Base-by-base conservation (phyloP, 108 stramenopile species). In the Cyclotella atomus region DNA sequence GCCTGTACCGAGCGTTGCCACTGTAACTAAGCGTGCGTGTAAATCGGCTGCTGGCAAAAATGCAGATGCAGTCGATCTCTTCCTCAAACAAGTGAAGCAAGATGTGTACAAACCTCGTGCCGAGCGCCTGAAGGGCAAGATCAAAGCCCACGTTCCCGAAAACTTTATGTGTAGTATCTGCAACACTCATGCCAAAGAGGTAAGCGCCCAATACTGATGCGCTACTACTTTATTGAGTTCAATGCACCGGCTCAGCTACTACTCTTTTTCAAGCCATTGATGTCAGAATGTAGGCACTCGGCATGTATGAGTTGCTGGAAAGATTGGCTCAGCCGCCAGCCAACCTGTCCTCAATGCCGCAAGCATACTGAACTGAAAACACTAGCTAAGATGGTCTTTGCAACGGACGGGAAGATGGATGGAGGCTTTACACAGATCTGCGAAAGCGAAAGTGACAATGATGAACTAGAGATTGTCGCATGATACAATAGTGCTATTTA, bases 321-420 rank as follows among this genome's bases (percentile, higher is more conserved):
- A 52, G 41, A 68, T 19, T 95, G 94, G 94, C 76, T 95, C n/a
- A 52, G 73, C 8, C 77, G 82, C 24, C 71, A 70, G 20, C 44
- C 54, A 23, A 86, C 87, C 14, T 95, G 94, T 63, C 87, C 90
- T 7, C 50, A 32, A 25, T 95, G 94, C 55, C 66, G 91, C 50
- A 49, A 66, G 20, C 54, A 73, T 3, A 73, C 75, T 20, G 47
- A 47, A 38, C 75, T 81, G 68, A 70, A 81, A 53, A 43, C 64
- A 35, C 61, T 89, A 9, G 79, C 77, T 0, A 77, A 72, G 54
- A 71, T 81, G 53, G 75, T 87, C 2, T 89, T 87, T 64, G 72
- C 80, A 61, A 81, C 63, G 24, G 56, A 63, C 36, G 75, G 61
- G 24, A 53, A 57, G 7, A 71, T 71, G 15, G 66, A 63, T 29